Conservation (phyloP, 2,329 filamentous ascomycete genomes). For the Cercospora janseana region DNA sequence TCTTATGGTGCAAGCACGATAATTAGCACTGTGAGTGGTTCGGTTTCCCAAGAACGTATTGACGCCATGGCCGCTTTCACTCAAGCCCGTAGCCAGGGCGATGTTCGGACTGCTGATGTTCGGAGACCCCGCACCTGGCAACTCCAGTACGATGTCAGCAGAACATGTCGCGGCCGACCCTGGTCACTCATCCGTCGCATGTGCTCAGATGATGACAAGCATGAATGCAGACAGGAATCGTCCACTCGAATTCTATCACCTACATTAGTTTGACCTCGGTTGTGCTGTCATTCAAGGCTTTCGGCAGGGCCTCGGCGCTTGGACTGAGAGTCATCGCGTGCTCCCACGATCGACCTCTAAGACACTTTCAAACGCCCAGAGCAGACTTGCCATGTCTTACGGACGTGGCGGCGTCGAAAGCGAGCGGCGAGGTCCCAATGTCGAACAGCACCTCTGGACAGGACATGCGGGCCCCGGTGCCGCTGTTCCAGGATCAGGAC, state of each 20-base stretch:
- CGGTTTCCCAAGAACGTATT: background rate
- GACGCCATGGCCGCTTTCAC: background rate
- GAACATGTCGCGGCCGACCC: background rate
- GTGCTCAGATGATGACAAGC: slow-evolving; percentile 8
- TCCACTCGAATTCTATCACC: slow-evolving; percentile 1
- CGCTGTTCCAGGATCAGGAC: background rate
- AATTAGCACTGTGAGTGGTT: background rate
- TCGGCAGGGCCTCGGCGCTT: slow-evolving; percentile 8
- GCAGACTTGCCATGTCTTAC: slow-evolving; percentile 8
- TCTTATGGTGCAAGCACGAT: background rate
- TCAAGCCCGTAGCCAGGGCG: background rate
- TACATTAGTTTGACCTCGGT: slow-evolving; percentile 13
- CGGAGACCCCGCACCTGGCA: background rate
- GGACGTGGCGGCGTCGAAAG: slow-evolving; percentile 1
- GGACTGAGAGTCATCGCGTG: slow-evolving; percentile 6
- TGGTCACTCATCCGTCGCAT: slow-evolving; percentile 7
- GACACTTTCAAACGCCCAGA: slow-evolving; percentile 1
- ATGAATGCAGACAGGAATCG: background rate
- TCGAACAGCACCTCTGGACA: slow-evolving; percentile 9
- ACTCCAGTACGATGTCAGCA: background rate
- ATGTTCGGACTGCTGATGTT: background rate
- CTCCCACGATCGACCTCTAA: slow-evolving; percentile 5
- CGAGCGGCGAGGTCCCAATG: background rate
- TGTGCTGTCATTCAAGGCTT: slow-evolving; percentile 2
- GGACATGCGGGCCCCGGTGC: background rate